phyloP scores from a whole-genome alignment of 225 moss, liverwort and hornwort genomes.

The Pseudisothecium myosuroides region DNA sequence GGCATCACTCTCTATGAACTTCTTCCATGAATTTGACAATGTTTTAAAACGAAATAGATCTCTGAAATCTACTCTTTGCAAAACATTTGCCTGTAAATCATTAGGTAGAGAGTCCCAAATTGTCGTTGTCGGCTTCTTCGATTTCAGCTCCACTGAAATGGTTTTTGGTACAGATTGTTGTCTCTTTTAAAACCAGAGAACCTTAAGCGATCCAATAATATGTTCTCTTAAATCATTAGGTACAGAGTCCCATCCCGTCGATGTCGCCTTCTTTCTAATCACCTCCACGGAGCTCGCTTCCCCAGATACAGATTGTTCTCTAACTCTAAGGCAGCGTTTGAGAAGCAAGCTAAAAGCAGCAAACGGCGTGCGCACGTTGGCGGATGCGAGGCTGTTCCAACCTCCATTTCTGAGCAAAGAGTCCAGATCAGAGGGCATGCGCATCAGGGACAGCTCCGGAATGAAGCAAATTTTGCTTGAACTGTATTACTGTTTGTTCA shows the following conservation, averaged over 20 bases:
- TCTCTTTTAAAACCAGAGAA: no score
- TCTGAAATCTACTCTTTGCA: not conserved
- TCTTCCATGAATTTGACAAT: not conserved
- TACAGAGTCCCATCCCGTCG: not conserved
- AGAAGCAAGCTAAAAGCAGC: no score
- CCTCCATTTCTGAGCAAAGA: not conserved
- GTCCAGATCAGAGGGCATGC: not conserved
- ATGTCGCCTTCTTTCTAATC: not conserved
- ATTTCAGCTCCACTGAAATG: no score
- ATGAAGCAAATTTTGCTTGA: not conserved
- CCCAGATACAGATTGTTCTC: not conserved
- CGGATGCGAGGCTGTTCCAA: not conserved
- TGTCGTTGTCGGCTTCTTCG: no score
- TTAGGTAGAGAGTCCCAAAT: not conserved
- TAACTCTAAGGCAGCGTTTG: not conserved
- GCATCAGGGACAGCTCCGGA: no score
- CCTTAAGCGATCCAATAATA: no score
- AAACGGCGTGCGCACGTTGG: no score
- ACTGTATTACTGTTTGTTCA: not conserved
- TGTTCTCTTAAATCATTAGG: not conserved
- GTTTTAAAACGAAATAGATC: not conserved
- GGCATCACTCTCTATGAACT: not conserved
- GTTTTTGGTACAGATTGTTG: no score
- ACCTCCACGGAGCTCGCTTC: not conserved
- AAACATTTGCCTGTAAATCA: rapidly evolving